Evolutionary conservation across 495 filamentous ascomycete genomes (phyloP).

Genomic region (Neurospora tetrasperma): DNA sequence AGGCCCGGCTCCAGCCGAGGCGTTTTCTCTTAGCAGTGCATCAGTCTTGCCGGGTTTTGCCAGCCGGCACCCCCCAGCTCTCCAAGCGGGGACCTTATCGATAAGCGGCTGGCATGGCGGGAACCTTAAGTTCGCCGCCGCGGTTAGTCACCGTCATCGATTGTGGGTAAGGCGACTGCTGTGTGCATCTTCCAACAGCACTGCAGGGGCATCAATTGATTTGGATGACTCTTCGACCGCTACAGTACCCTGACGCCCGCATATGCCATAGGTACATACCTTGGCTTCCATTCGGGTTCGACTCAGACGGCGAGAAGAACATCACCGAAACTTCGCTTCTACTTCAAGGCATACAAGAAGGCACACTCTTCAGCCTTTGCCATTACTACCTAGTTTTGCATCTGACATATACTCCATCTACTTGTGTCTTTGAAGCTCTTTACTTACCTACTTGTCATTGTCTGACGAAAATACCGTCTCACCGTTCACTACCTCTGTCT

Average conservation of each 20-base stretch:
- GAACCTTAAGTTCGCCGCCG: background rate
- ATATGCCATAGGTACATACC: background rate
- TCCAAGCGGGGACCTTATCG: background rate
- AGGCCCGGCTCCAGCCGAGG: too few relatives aligned
- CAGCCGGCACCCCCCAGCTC: background rate
- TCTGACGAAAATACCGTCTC: background rate
- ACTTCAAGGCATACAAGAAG: background rate
- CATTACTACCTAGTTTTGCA: background rate
- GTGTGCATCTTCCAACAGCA: background rate
- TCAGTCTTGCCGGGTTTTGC: background rate
- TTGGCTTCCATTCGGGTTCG: conserved; percentile 5
- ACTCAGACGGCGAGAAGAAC: conserved; percentile 23
- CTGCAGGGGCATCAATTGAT: background rate
- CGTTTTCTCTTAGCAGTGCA: background rate
- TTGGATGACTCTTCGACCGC: background rate
- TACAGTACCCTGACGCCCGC: background rate
- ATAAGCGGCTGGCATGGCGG: background rate
- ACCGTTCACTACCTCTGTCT: background rate
- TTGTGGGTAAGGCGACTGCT: background rate
- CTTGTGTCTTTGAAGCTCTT: background rate
- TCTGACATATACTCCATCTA: too few relatives aligned
- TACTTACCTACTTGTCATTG: background rate
- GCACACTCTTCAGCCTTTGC: background rate
- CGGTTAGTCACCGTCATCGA: background rate
- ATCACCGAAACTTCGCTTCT: background rate